Percentiles rank a stretch among this genome's conserved stretches.
Conservation (phyloP, 208 protist species). For the Porcisia deanei region DNA sequence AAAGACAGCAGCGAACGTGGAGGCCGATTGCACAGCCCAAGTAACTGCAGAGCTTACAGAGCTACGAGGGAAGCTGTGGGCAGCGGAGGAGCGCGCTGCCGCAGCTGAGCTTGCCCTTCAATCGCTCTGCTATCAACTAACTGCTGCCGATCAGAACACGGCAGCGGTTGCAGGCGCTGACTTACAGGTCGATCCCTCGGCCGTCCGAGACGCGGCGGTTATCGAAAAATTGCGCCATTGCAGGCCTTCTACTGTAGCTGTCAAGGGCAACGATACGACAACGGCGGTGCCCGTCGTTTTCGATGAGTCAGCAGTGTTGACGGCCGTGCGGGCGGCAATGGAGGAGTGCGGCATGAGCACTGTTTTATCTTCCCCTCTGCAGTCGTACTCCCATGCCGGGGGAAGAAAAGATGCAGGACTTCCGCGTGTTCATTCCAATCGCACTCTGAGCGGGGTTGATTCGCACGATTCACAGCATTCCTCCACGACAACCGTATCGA, state of each 20-base stretch:
- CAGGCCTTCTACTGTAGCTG: background rate
- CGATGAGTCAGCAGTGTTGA: conserved; percentile 5
- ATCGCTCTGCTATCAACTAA: conserved; percentile 16
- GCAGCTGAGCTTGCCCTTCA: conserved; percentile 25
- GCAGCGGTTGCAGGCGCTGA: background rate
- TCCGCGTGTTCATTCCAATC: background rate
- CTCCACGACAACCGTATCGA: background rate
- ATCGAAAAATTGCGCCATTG: background rate
- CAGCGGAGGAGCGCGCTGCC: conserved; percentile 16
- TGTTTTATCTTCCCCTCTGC: background rate
- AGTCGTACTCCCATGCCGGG: background rate
- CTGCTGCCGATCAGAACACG: background rate
- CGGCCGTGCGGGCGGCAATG: background rate
- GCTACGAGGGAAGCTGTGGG: conserved; percentile 10
- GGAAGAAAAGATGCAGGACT: background rate
- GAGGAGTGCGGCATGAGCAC: background rate
- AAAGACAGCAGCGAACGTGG: background rate
- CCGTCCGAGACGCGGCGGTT: background rate
- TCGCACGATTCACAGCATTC: background rate
- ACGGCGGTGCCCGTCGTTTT: background rate
- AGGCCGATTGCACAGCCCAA: background rate
- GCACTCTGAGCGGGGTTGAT: background rate
- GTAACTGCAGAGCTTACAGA: background rate
- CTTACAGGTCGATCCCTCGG: background rate
- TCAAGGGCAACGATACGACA: background rate